Evolutionary conservation across 768 basidiomycete species (phyloP).

Genomic region (Leccinum ochraceum): DNA sequence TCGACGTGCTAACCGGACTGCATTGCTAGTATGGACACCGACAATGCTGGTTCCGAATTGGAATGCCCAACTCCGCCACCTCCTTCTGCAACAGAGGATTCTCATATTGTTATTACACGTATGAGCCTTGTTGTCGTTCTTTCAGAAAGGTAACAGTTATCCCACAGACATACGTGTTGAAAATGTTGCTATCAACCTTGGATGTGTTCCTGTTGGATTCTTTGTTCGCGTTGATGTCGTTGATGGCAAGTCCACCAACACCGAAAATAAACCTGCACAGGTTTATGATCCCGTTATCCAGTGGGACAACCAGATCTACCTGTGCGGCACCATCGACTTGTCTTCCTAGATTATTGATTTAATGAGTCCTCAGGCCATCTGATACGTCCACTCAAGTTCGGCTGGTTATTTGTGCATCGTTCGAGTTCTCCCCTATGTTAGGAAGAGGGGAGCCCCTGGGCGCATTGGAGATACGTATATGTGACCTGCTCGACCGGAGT

Average conservation of each 20-base stretch:
- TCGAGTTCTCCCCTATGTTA: neutral
- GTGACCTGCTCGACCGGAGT: neutral
- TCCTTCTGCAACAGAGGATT: neutral
- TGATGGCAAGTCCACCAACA: neutral
- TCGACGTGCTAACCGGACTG: neutral
- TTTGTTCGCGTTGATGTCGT: slow-evolving; percentile 13
- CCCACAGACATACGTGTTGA: slow-evolving; percentile 15
- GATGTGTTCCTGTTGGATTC: slow-evolving; percentile 19
- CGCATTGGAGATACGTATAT: no score
- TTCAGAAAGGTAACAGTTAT: neutral
- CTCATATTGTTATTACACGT: slow-evolving; percentile 8
- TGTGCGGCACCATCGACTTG: neutral
- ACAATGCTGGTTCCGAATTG: neutral
- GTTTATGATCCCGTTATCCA: slow-evolving; percentile 7
- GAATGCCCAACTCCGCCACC: neutral
- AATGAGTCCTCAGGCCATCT: neutral
- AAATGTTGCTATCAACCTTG: slow-evolving; percentile 5
- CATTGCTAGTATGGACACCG: neutral
- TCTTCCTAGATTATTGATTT: neutral
- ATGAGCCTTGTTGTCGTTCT: neutral
- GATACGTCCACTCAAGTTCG: neutral
- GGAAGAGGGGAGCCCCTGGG: neutral
- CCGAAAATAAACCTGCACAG: slow-evolving; percentile 3
- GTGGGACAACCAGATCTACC: slow-evolving; percentile 11
- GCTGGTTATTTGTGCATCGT: neutral